A percentile compares a stretch with the other conserved stretches of the same genome.
These are phyloP conservation scores for Rhynchospora tenuis DNA, from an alignment of 176 grass and related monocot genomes.

Conservation along the genomic window DNA sequence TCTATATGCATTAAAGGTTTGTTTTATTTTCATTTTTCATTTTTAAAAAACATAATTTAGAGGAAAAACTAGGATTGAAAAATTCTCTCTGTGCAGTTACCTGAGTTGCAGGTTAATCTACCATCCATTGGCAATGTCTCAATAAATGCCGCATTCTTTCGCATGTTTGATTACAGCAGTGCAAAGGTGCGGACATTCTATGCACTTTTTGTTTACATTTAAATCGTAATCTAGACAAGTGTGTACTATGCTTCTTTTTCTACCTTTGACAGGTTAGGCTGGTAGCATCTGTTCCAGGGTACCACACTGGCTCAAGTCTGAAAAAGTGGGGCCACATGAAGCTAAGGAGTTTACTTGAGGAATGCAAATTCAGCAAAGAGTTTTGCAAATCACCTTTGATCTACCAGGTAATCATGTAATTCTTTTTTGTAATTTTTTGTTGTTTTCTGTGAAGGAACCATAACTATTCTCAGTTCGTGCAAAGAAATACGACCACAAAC, in stretches of 20 bases:
- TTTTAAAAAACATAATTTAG: background rate
- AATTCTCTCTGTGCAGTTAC: slow-evolving; percentile 51
- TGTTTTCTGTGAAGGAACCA: background rate
- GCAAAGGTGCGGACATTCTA: slow-evolving; percentile 55
- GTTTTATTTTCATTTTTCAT: slow-evolving; percentile 15
- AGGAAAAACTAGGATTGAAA: background rate
- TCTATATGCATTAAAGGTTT: slow-evolving; percentile 76
- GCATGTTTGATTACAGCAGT: slow-evolving; percentile 87
- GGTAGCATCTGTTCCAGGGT: slow-evolving; percentile 87
- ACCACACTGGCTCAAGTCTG: slow-evolving; percentile 67
- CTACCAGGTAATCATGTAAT: slow-evolving; percentile 52
- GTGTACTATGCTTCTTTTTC: slow-evolving; percentile 9
- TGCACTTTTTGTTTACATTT: slow-evolving; percentile 10
- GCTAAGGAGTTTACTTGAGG: slow-evolving; percentile 69
- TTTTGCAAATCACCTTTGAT: slow-evolving; percentile 84
- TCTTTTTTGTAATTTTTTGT: slow-evolving; percentile 4
- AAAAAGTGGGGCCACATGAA: slow-evolving; percentile 97
- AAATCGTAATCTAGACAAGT: background rate
- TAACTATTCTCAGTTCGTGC: background rate
- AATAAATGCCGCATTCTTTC: slow-evolving; percentile 80
- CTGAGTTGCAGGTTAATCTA: slow-evolving; percentile 65
- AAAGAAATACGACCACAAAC: background rate
- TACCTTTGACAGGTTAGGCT: slow-evolving; percentile 58
- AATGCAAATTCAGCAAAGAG: slow-evolving; percentile 60
- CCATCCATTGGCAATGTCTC: slow-evolving; percentile 66